These are phyloP conservation scores for Podospora pseudopauciseta DNA, from an alignment of 495 filamentous ascomycete species.

Conservation along the genomic window DNA sequence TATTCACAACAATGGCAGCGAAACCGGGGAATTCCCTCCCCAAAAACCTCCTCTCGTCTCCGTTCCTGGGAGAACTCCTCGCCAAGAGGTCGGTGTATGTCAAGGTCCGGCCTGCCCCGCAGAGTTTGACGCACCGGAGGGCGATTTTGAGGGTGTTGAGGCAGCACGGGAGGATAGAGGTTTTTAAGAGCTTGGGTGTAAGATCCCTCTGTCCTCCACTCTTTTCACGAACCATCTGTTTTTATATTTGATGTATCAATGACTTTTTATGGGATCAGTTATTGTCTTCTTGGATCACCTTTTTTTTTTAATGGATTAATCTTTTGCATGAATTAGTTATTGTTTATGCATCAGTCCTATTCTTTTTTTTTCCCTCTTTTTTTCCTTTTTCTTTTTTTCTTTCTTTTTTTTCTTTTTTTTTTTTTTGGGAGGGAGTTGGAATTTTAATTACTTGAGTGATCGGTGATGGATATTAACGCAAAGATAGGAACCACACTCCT, in stretches of 20 bases:
- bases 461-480: not conserved
- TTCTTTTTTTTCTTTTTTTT: too few species aligned
- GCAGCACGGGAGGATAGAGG: constrained; percentile 70
- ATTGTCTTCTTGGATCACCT: too few species aligned
- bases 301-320: too few species aligned
- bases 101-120: constrained; percentile 59
- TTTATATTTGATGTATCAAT: not conserved
- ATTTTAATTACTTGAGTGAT: not conserved
- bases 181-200: constrained; percentile 71
- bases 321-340: too few species aligned
- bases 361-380: too few species aligned
- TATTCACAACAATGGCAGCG: too few species aligned
- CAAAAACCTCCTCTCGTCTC: not conserved
- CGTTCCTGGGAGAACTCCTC: not conserved
- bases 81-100: constrained; percentile 31
- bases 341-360: too few species aligned
- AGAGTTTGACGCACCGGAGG: constrained; percentile 65
- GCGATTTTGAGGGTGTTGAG: constrained; percentile 68
- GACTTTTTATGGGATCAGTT: too few species aligned
- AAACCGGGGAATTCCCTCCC: not conserved
- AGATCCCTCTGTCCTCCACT: constrained; percentile 6
- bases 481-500: constrained; percentile 33
- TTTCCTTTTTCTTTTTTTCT: too few species aligned
- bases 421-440: too few species aligned
- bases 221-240: not conserved